phyloP scores from a whole-genome alignment of 352 stramenopile genomes.

The Globisporangium orthogonon region DNA sequence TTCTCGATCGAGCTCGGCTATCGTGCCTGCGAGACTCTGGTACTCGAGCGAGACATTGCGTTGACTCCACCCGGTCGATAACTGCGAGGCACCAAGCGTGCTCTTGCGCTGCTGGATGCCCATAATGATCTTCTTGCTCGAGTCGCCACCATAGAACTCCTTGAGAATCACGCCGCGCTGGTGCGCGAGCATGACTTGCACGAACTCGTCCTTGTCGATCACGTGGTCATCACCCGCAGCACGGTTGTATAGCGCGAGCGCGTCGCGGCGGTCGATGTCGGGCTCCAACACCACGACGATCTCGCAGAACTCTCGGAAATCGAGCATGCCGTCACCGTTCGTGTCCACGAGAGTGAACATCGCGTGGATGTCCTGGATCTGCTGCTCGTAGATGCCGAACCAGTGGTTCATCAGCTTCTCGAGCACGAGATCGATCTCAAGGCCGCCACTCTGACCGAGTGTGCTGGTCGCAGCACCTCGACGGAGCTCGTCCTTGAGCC shows the following conservation, averaged over 20 bases:
- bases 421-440: constrained; percentile 70
- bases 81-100: constrained; percentile 12
- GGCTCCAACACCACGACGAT: constrained; percentile 58
- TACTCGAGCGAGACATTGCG: constrained; percentile 10
- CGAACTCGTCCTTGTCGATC: constrained; percentile 78
- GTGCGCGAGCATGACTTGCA: constrained; percentile 66
- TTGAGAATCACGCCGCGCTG: constrained; percentile 60
- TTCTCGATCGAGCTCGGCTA: constrained; percentile 39
- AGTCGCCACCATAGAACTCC: constrained; percentile 47
- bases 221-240: constrained; percentile 64
- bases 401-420: constrained; percentile 77
- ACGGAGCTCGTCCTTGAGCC: constrained; percentile 53
- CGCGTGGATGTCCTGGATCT: constrained; percentile 68
- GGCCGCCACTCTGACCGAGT: constrained; percentile 1
- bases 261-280: constrained; percentile 55
- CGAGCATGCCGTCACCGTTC: constrained; percentile 62
- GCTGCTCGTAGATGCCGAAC: constrained; percentile 70
- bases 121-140: constrained; percentile 47
- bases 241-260: constrained; percentile 51
- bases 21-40: constrained; percentile 15
- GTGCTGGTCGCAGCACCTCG: neutral
- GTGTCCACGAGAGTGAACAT: constrained; percentile 69
- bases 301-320: constrained; percentile 70
- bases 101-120: constrained; percentile 44
- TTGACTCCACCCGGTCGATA: neutral